These are phyloP conservation scores for Calycina herbarum DNA, from an alignment of 2,329 filamentous ascomycete species.

Conservation along the genomic window DNA sequence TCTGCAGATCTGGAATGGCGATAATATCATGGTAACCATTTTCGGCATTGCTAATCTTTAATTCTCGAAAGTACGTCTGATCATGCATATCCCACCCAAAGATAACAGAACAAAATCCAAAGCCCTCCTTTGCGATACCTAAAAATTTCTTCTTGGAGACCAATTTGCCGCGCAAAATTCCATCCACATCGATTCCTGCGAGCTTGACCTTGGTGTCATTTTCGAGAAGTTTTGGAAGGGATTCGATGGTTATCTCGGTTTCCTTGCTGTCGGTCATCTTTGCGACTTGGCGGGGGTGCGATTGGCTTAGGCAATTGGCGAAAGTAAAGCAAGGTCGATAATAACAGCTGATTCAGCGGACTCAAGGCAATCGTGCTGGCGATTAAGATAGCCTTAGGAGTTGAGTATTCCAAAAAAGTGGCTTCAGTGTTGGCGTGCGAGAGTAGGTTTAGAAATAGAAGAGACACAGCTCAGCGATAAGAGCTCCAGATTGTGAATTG, in stretches of 20 bases:
- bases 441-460: not conserved
- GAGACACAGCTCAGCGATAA: not conserved
- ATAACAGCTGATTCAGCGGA: not conserved
- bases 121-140: constrained; percentile 75
- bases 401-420: not conserved
- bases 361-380: not conserved
- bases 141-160: constrained; percentile 93
- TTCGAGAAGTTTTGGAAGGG: constrained; percentile 65
- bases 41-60: constrained; percentile 83
- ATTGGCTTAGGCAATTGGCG: not conserved
- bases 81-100: constrained; percentile 99
- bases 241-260: constrained; percentile 57
- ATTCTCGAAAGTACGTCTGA: constrained; percentile 80
- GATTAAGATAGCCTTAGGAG: not conserved
- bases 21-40: constrained; percentile 88
- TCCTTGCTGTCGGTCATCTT: constrained; percentile 28
- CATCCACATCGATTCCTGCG: constrained; percentile 84
- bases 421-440: not conserved
- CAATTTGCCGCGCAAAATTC: constrained; percentile 83
- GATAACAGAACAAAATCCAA: constrained; percentile 91
- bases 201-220: constrained; percentile 81
- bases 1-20: constrained; percentile 75
- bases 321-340: not conserved
- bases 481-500: not conserved
- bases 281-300: not conserved